Conservation (phyloP, 495 filamentous ascomycete species). For the Astrothelium subdiscretum region DNA sequence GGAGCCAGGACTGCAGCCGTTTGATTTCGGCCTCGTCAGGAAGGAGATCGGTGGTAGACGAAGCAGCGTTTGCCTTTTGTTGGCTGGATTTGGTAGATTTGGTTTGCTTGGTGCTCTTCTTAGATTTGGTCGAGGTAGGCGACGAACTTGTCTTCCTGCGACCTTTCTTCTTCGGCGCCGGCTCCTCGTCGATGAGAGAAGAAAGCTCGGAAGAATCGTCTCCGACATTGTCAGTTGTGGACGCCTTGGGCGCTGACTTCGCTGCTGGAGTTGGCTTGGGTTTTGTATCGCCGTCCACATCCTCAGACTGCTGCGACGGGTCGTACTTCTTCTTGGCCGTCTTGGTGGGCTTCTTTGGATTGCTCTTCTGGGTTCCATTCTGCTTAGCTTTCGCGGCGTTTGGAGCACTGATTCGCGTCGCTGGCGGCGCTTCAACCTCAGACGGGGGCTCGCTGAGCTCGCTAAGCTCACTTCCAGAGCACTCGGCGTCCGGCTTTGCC, state of each 20-base stretch:
- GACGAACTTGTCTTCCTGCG: slow-evolving; percentile 27
- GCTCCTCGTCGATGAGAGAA: slow-evolving; percentile 59
- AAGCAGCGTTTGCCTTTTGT: slow-evolving; percentile 21
- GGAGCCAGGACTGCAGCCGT: slow-evolving; percentile 72
- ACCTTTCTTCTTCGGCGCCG: slow-evolving; percentile 38
- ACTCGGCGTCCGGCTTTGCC: not conserved
- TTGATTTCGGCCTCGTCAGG: slow-evolving; percentile 76
- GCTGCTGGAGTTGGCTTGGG: not conserved
- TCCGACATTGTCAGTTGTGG: slow-evolving; percentile 7
- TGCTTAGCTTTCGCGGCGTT: not conserved
- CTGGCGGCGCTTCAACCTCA: slow-evolving; percentile 1
- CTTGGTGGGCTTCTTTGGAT: slow-evolving; percentile 1
- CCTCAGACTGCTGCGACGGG: slow-evolving; percentile 13
- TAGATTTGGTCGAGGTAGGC: slow-evolving; percentile 14
- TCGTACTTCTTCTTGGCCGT: slow-evolving; percentile 5
- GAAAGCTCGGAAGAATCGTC: slow-evolving; percentile 66
- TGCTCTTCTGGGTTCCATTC: not conserved
- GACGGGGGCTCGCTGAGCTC: not conserved
- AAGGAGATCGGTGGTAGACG: slow-evolving; percentile 37
- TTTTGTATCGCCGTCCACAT: slow-evolving; percentile 16
- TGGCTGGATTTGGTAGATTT: slow-evolving; percentile 16
- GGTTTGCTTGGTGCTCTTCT: slow-evolving; percentile 5
- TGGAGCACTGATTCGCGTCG: not conserved
- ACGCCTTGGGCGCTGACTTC: slow-evolving; percentile 16
- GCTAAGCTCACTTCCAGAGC: not conserved